Base-by-base conservation (phyloP, 495 filamentous ascomycete species). In the Staphylotrichum tortipilum region DNA sequence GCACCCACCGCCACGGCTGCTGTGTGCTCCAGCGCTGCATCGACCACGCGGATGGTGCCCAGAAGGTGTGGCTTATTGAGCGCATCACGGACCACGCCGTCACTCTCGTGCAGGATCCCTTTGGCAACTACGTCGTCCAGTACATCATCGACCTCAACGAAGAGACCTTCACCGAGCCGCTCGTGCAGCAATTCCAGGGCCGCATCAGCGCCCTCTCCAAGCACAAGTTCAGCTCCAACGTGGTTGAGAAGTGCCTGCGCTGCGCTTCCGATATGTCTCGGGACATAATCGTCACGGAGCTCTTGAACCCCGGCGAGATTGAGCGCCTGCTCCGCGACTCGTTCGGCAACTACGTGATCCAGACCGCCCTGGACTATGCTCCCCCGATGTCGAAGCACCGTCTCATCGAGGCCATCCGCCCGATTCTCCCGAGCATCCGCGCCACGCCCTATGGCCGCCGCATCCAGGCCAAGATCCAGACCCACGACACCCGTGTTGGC, bases 171-270 rank as follows among this genome's bases (percentile, higher is more conserved):
- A 94, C 89, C 8, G 82, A 88, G 54, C 90, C 89, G 1, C 69
- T 97, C 10, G 89, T 92, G 45, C 68, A 74, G 22, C 79, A 77
- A 52, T 96, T 97, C 72, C 63, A 72, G 23, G 82, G 83, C 49
- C 80, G 85, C 55, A 81, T 97, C 56, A 68, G 78, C 24, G 68
- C 75, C 39, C 73, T 97, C 10, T 95, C 94, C 4, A 92, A 88
- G 69, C 94, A 97, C 67, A 98, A 98, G 68, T 98, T 98, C 72
- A 95, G 89, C 73, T 96, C 91, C 47, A 98, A 98, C 59, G 92
- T 98, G 42, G 88, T 98, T 49, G 92, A 98, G 70, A 97, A 97
- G 68, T 95, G 90, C 62, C 79, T 98, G 39, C 88, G 91, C 23
- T 89, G 84, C 60, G 81, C 88, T 1, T 78, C 83, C 35, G 60